Base-by-base conservation (phyloP, 2,329 filamentous ascomycete species). In the Talaromyces sp. region DNA sequence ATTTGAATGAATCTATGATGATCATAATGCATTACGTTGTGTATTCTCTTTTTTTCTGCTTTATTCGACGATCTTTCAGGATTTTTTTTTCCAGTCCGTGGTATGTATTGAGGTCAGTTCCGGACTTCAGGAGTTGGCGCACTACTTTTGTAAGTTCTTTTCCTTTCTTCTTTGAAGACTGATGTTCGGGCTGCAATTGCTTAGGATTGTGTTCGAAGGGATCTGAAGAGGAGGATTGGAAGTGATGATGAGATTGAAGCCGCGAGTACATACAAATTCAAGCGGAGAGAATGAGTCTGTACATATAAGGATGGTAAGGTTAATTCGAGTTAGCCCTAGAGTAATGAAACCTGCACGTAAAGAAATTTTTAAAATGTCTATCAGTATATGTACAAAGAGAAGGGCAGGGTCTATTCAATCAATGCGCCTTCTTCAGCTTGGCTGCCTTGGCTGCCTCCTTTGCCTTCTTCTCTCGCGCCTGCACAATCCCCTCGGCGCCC, bases 401-500 rank as follows among this genome's bases (percentile, higher is more conserved):
- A 48, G 45, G 45, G 7, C 33, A 19, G 25, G 9, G 15, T 48
- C 15, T 17, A 33, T 33, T 6, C 3, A 15, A 33, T n/a, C 13
- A 9, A 53, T 60, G 56, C 46, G 65, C 60, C 48, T 68, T 67
- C 60, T 73, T 73, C 35, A 73, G 76, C 71, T 84, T 87, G 31
- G 83, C 85, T 54, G 77, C 79, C 71, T 84, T 87, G 31, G 83
- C 85, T 54, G 77, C 79, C 71, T 87, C 85, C 79, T 95, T 96
- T 57, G 84, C 86, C 69, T 85, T 78, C 81, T 97, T 97, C 79
- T 96, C 93, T 64, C 82, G 79, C 63, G 89, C 82, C 58, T 89
- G 87, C 67, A 97, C 89, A 63, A 84, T 79, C 1, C 88, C 93
- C 77, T 99, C 94, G 36, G 92, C 89, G 31, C 91, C 94, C 69